These are phyloP conservation scores for Aureobasidium sp. DNA, from an alignment of 2,329 filamentous ascomycete species.

Conservation along the genomic window DNA sequence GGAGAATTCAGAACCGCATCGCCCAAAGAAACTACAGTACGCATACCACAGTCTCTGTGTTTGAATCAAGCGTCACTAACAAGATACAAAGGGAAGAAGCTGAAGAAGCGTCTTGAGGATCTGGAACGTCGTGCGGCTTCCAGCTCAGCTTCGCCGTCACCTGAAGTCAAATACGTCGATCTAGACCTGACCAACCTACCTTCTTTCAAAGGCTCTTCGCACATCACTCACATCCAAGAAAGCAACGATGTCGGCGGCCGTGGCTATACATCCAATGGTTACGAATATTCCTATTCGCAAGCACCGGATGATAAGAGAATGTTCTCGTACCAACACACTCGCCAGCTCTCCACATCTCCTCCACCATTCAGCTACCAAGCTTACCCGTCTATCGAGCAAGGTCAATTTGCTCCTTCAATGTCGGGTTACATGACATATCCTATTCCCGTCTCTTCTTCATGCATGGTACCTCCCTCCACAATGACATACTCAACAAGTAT, in stretches of 20 bases:
- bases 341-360: slow-evolving; percentile 62
- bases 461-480: not conserved
- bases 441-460: not conserved
- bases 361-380: slow-evolving; percentile 52
- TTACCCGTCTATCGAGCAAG: slow-evolving; percentile 16
- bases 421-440: slow-evolving; percentile 30
- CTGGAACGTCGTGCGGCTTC: slow-evolving; percentile 69
- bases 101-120: slow-evolving; percentile 81
- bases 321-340: slow-evolving; percentile 57
- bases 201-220: not conserved
- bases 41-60: slow-evolving; percentile 25
- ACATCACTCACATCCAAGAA: not conserved
- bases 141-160: slow-evolving; percentile 51
- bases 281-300: not conserved
- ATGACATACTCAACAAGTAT: slow-evolving; percentile 35
- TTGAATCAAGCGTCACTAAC: slow-evolving; percentile 17
- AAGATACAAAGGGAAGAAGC: slow-evolving; percentile 66
- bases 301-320: slow-evolving; percentile 51
- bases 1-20: slow-evolving; percentile 94
- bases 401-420: slow-evolving; percentile 35
- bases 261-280: not conserved
- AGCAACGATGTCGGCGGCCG: slow-evolving; percentile 17
- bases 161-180: slow-evolving; percentile 49
- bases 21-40: slow-evolving; percentile 94
- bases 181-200: slow-evolving; percentile 27